phyloP scores from a whole-genome alignment of 2,329 filamentous ascomycete genomes.

The Botryotinia calthae region DNA sequence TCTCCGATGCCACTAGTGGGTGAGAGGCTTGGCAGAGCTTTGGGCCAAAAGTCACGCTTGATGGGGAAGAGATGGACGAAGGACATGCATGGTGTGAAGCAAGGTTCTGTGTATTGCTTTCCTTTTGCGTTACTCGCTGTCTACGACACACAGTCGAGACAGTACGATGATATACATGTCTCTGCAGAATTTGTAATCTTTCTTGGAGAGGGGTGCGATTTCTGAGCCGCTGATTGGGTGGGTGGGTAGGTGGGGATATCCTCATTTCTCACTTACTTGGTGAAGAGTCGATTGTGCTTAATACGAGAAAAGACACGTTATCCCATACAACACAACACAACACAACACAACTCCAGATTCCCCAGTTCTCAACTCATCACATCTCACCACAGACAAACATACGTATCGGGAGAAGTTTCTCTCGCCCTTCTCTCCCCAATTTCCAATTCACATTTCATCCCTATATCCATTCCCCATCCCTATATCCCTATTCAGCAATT shows the following conservation, averaged over 20 bases:
- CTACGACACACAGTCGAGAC: not conserved
- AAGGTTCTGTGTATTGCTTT: not conserved
- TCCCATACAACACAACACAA: not conserved
- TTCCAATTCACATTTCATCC: not conserved
- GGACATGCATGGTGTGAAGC: not conserved
- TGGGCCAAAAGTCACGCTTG: not conserved
- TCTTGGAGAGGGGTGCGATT: not conserved
- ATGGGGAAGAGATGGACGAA: not conserved
- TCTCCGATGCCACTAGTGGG: not conserved
- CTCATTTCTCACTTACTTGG: not conserved
- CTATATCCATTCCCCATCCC: not conserved
- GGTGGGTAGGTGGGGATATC: not conserved
- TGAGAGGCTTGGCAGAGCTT: not conserved
- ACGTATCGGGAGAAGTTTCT: too few species aligned
- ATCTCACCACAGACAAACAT: too few species aligned
- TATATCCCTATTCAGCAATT: not conserved
- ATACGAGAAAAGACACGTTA: not conserved
- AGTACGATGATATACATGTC: too few species aligned
- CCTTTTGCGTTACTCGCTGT: not conserved
- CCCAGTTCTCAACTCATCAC: not conserved
- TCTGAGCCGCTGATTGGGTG: not conserved
- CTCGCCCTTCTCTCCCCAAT: not conserved
- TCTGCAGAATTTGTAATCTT: not conserved
- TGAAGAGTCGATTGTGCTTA: not conserved
- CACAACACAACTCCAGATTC: too few species aligned